A percentile compares a stretch with the other conserved stretches of the same genome.
Evolutionary conservation across 495 filamentous ascomycete species (phyloP).

Genomic region (Glonium stellatum): DNA sequence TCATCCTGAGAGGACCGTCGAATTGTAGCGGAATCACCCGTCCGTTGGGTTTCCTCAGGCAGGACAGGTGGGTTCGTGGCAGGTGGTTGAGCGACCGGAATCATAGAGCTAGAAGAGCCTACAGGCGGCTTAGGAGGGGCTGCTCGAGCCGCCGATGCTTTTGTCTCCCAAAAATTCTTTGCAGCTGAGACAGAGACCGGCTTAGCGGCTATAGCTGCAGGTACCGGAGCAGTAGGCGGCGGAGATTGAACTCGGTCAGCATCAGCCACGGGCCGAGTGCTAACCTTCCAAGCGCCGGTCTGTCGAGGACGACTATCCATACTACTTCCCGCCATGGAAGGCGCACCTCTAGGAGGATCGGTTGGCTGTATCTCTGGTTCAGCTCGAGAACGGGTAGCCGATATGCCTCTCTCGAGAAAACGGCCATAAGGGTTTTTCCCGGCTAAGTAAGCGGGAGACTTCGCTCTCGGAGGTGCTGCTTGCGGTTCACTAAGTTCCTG

Average conservation of each 20-base stretch:
- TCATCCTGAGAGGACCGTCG: not conserved
- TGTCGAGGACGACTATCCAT: constrained; percentile 18
- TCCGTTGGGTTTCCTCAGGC: not conserved
- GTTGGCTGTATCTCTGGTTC: not conserved
- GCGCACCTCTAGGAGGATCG: not conserved
- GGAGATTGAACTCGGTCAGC: not conserved
- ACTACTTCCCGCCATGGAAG: constrained; percentile 19
- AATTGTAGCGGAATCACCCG: not conserved
- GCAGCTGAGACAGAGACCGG: constrained; percentile 13
- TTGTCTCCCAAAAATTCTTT: constrained; percentile 20
- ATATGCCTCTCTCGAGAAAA: constrained; percentile 11
- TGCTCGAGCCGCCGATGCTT: constrained; percentile 7
- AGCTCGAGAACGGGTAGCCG: not conserved
- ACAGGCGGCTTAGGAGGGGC: constrained; percentile 10
- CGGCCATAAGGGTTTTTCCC: constrained; percentile 26
- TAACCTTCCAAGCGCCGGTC: constrained; percentile 13
- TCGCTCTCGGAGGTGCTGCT: constrained; percentile 1
- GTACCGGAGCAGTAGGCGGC: not conserved
- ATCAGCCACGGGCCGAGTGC: constrained; percentile 9
- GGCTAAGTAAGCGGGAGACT: constrained; percentile 21
- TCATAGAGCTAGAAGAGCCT: not conserved
- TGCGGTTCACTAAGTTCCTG: constrained; percentile 2
- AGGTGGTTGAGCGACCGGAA: not conserved
- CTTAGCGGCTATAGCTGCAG: not conserved
- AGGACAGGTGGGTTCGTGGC: not conserved